Base-by-base conservation (phyloP, 2,329 filamentous ascomycete genomes). In the Arthrobotrys megalospora region DNA sequence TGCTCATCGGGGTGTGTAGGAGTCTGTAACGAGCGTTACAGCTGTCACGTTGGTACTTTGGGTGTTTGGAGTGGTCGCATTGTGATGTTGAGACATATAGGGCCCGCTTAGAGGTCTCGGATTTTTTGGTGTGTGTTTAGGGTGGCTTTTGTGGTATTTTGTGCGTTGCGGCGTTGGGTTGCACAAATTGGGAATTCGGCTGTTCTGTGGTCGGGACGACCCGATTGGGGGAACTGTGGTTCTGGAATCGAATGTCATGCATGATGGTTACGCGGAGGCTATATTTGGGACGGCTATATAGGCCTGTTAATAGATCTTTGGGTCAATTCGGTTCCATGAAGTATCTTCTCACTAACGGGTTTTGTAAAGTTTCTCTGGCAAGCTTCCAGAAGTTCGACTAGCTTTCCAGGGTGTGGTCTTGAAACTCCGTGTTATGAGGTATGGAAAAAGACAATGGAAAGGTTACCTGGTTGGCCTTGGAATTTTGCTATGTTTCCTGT, bases 81-180 rank as follows among this genome's bases (percentile, higher is more conserved):
- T 41, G 36, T 60, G 34, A 60, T 43, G 34, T 43, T 60, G 55
- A 60, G 55, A 60, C 55, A 60, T 38, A 14, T 19, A 36, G 24
- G 24, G 24, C 24, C 34, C 28, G 50, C 28, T 53, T 53, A 38
- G 34, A 21, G 34, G 52, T 58, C 52, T 58, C 52, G 34, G 32
- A 43, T 60, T n/a, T 41, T 60, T 41, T 16, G 11, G 19, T 38
- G 32, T 8, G 8, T 38, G 47, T n/a, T 34, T 7, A 16, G 7
- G 12, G 16, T 10, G n/a, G 32, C 21, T 12, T n/a, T 60, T 60
- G 55, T 60, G 55, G 55, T 60, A 60, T 60, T 60, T 60, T 60
- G 36, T 60, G 55, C n/a, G 55, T 60, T 60, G 55, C 5, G 36
- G 34, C 38, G 34, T 41, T 41, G 53, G 21, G 16, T 10, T 55